phyloP scores from a whole-genome alignment of 2,329 filamentous ascomycete genomes.

The Fusarium mexicanum region DNA sequence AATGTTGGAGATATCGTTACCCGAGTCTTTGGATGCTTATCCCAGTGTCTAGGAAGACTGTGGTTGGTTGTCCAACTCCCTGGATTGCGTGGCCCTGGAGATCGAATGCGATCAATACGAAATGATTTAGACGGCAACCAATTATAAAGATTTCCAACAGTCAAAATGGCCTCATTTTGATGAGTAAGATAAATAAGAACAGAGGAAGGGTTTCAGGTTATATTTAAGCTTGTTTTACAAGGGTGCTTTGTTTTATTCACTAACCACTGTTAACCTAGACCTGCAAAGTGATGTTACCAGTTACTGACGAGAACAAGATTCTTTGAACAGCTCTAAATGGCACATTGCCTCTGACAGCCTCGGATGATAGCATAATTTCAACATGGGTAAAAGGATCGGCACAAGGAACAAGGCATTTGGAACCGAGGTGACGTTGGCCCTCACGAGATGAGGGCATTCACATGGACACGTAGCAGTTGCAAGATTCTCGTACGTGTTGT shows the following conservation, averaged over 20 bases:
- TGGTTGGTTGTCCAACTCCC: slow-evolving; percentile 5
- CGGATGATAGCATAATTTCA: not conserved
- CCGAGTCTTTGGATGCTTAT: not conserved
- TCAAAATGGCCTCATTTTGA: not conserved
- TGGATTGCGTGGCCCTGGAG: not conserved
- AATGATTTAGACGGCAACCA: slow-evolving; percentile 18
- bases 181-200: not conserved
- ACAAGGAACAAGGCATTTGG: slow-evolving; percentile 4
- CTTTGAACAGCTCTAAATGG: not conserved
- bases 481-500: not conserved
- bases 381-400: slow-evolving; percentile 1
- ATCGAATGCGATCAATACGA: slow-evolving; percentile 34
- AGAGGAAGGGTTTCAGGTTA: not conserved
- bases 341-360: slow-evolving; percentile 10
- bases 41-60: not conserved
- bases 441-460: slow-evolving; percentile 41
- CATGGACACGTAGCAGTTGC: slow-evolving; percentile 15
- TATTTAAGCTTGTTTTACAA: not conserved
- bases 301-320: not conserved
- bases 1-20: not conserved
- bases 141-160: not conserved
- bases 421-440: slow-evolving; percentile 16
- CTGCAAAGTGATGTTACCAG: not conserved
- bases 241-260: not conserved
- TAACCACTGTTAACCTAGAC: not conserved